Conservation (phyloP, 768 basidiomycete genomes). For the Albatrellus ellisii region DNA sequence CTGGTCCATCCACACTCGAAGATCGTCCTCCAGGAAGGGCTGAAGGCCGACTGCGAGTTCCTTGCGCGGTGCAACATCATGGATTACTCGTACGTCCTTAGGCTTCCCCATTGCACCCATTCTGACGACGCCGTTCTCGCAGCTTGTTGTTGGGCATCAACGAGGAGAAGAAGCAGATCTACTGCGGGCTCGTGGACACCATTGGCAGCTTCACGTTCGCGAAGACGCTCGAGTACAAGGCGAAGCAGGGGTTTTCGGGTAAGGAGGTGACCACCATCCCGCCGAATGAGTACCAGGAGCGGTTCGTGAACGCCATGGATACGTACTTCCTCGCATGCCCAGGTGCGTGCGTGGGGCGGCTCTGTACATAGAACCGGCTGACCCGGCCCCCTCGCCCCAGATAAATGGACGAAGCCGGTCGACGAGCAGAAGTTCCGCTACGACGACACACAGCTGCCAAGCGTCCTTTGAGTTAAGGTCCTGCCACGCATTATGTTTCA, state of each 20-base stretch:
- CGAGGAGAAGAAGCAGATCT: conserved; percentile 49
- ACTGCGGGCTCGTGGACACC: conserved; percentile 74
- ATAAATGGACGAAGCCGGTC: conserved; percentile 26
- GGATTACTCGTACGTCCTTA: conserved; percentile 65
- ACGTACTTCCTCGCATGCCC: conserved; percentile 70
- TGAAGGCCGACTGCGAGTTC: conserved; percentile 61
- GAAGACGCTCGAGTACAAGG: conserved; percentile 78
- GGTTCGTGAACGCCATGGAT: conserved; percentile 60
- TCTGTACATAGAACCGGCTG: background rate
- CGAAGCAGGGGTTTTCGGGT: conserved; percentile 46
- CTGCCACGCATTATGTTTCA: too few species aligned
- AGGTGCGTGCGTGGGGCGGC: conserved; percentile 26
- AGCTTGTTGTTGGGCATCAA: conserved; percentile 68
- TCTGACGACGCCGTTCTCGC: background rate
- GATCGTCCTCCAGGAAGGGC: conserved; percentile 52
- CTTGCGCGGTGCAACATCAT: conserved; percentile 67
- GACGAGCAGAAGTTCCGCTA: conserved; percentile 19
- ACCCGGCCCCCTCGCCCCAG: conserved; percentile 10
- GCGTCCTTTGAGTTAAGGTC: conserved; percentile 24
- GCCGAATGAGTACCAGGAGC: conserved; percentile 66
- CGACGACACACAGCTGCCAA: conserved; percentile 19
- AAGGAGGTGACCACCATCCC: conserved; percentile 75
- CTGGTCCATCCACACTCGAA: conserved; percentile 65
- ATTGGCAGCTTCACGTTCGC: conserved; percentile 82
- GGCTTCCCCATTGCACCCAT: background rate